Evolutionary conservation across 768 basidiomycete genomes (phyloP).

Genomic region (Hygrocybe coccinea): DNA sequence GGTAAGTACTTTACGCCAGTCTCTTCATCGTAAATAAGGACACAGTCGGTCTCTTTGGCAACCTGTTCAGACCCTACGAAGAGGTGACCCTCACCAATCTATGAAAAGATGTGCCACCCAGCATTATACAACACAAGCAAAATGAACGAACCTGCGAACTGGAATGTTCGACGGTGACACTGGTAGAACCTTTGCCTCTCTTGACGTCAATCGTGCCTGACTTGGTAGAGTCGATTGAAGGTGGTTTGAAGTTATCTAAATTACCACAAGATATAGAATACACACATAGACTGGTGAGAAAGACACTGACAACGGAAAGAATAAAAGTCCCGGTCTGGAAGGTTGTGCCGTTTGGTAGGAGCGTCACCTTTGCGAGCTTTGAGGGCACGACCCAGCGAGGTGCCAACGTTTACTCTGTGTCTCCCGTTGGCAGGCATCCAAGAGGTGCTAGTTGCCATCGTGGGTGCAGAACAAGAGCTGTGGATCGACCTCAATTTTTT

Average conservation of each 20-base stretch:
- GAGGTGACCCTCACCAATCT: slow-evolving; percentile 51
- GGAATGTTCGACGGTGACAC: slow-evolving; percentile 59
- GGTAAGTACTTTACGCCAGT: slow-evolving; percentile 46
- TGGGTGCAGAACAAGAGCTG: slow-evolving; percentile 9
- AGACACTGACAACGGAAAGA: slow-evolving; percentile 64
- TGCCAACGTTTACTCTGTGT: slow-evolving; percentile 55
- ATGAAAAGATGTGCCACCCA: slow-evolving; percentile 2
- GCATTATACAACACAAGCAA: background rate
- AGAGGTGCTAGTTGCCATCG: slow-evolving; percentile 42
- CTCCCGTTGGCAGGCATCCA: slow-evolving; percentile 61
- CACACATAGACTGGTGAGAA: background rate
- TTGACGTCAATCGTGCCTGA: slow-evolving; percentile 63
- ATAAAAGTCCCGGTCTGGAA: slow-evolving; percentile 67
- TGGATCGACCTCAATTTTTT: background rate
- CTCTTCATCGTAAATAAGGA: slow-evolving; percentile 76
- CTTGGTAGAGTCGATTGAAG: slow-evolving; percentile 59
- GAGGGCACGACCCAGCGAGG: slow-evolving; percentile 58
- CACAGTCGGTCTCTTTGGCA: slow-evolving; percentile 68
- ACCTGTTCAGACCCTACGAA: slow-evolving; percentile 56
- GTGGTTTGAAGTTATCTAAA: slow-evolving; percentile 59
- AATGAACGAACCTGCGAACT: slow-evolving; percentile 51
- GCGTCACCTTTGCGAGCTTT: slow-evolving; percentile 58
- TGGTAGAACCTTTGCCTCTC: slow-evolving; percentile 47
- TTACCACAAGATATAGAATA: background rate
- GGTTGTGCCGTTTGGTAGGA: slow-evolving; percentile 36